These are phyloP conservation scores for Urochloa ruziziensis DNA, from an alignment of 176 grass and related monocot genomes.

Conservation along the genomic window DNA sequence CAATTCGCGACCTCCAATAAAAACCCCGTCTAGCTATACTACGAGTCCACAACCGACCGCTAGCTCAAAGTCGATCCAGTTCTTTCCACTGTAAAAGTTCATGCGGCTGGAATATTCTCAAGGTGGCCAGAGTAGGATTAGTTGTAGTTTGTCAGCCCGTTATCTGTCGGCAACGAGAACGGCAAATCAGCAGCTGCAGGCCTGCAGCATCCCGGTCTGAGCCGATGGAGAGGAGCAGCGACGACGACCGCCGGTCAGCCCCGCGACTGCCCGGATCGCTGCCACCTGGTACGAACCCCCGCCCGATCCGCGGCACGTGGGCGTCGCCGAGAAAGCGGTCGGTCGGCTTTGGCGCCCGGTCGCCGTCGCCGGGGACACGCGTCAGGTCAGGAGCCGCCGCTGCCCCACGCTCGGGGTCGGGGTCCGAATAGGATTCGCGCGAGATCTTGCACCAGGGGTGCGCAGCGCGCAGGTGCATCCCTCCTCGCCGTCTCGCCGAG, in stretches of 20 bases:
- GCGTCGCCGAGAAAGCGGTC: neutral
- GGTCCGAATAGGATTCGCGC: constrained; percentile 28
- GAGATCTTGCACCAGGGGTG: too few relatives aligned
- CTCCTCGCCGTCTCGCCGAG: constrained; percentile 26
- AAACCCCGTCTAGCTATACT: neutral
- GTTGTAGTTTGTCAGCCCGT: neutral
- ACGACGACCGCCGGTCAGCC: neutral
- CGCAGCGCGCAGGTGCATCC: constrained; percentile 45
- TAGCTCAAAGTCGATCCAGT: neutral
- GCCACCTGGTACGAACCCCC: neutral
- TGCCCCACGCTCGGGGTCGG: neutral
- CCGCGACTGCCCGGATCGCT: neutral
- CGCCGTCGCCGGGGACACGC: constrained; percentile 28
- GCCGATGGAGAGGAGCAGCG: neutral
- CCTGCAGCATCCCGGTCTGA: neutral
- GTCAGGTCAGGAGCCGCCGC: neutral
- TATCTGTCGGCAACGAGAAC: constrained; percentile 28
- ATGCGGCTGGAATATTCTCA: neutral
- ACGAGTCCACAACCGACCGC: neutral
- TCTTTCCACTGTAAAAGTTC: neutral
- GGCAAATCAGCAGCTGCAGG: constrained; percentile 34
- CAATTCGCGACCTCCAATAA: neutral
- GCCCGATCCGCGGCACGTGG: constrained; percentile 17
- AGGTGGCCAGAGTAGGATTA: too few relatives aligned
- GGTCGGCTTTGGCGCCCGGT: neutral